These are phyloP conservation scores for Penicillium vulpinum DNA, from an alignment of 2,329 filamentous ascomycete genomes.

Conservation along the genomic window DNA sequence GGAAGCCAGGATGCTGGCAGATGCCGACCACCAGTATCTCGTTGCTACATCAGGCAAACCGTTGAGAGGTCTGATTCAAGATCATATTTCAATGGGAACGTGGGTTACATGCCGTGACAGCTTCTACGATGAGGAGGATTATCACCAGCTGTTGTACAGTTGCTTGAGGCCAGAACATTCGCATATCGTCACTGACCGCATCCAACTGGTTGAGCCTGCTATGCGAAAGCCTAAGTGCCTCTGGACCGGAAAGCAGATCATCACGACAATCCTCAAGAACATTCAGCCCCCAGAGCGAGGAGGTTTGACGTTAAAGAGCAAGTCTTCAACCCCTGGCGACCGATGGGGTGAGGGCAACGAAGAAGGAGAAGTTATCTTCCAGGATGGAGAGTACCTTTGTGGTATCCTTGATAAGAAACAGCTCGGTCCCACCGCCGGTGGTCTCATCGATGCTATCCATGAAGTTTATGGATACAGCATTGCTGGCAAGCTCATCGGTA, in stretches of 20 bases:
- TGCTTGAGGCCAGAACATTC: constrained; percentile 87
- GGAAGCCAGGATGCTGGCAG: constrained; percentile 88
- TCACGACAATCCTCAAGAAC: constrained; percentile 90
- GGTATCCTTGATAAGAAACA: constrained; percentile 96
- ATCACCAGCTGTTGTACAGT: constrained; percentile 90
- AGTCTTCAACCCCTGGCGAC: constrained; percentile 73
- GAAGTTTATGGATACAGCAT: constrained; percentile 87
- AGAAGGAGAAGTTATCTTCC: constrained; percentile 78
- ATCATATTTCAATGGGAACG: constrained; percentile 94
- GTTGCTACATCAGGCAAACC: constrained; percentile 92
- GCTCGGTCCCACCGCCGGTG: constrained; percentile 81
- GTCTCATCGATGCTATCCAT: constrained; percentile 87
- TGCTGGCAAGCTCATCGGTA: constrained; percentile 84
- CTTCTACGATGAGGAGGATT: constrained; percentile 83
- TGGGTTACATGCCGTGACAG: constrained; percentile 87
- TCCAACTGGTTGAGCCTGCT: constrained; percentile 77
- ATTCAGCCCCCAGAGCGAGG: constrained; percentile 76
- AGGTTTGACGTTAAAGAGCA: constrained; percentile 75
- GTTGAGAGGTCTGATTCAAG: constrained; percentile 92
- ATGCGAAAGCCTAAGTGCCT: constrained; percentile 75
- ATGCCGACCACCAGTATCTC: constrained; percentile 96
- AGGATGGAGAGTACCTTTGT: constrained; percentile 81
- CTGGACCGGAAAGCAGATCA: constrained; percentile 96
- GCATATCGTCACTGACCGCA: constrained; percentile 78
- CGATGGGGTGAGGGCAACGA: constrained; percentile 73